These are phyloP conservation scores for Butyriboletus appendiculatus DNA, from an alignment of 1,284 basidiomycete species.

Conservation along the genomic window DNA sequence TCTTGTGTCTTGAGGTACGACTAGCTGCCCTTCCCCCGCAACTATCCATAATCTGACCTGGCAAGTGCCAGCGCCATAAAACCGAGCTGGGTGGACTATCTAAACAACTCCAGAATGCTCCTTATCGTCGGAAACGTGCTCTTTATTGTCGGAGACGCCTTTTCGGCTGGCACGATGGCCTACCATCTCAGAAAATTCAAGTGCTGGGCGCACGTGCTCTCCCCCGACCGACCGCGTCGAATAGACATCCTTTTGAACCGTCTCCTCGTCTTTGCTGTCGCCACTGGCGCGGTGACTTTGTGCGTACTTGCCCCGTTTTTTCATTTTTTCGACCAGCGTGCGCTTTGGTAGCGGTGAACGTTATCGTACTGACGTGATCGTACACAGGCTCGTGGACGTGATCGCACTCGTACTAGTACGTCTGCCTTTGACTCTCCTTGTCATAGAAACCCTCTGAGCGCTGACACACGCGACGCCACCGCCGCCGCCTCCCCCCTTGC, in stretches of 20 bases:
- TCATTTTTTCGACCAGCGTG: background rate
- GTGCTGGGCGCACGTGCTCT: background rate
- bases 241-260: slow-evolving; percentile 26
- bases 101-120: slow-evolving; percentile 6
- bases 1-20: slow-evolving; percentile 23
- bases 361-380: background rate
- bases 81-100: slow-evolving; percentile 19
- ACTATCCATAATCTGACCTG: background rate
- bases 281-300: slow-evolving; percentile 30
- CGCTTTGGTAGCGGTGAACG: too few relatives aligned
- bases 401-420: slow-evolving; percentile 31
- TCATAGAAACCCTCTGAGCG: background rate
- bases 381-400: slow-evolving; percentile 27
- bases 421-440: background rate
- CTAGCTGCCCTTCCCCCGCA: rapidly evolving
- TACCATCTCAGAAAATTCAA: slow-evolving; percentile 22
- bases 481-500: background rate
- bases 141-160: slow-evolving; percentile 28
- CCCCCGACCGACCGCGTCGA: slow-evolving; percentile 6
- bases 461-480: background rate
- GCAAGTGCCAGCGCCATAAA: slow-evolving; percentile 5
- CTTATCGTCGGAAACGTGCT: slow-evolving; percentile 25
- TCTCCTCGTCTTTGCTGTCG: slow-evolving; percentile 27
- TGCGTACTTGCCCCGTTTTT: slow-evolving; percentile 7
- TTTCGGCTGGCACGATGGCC: slow-evolving; percentile 25